Conservation (phyloP, 371 early-diverging fungal species). For the Phascolomyces articulosus region DNA sequence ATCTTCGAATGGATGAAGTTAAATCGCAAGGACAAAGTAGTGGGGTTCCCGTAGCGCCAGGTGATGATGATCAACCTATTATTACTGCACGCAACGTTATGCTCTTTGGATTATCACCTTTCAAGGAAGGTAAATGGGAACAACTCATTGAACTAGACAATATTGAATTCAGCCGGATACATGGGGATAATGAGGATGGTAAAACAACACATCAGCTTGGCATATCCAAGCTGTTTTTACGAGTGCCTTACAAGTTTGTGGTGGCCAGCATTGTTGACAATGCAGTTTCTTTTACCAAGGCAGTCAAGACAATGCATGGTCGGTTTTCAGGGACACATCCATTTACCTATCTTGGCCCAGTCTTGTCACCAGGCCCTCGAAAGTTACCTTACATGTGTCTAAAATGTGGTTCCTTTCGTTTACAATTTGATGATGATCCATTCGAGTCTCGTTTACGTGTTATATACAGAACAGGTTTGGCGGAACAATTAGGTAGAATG, state of each 20-base stretch:
- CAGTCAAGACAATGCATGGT: conserved; percentile 32
- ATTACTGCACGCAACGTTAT: conserved; percentile 26
- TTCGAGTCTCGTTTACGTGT: conserved; percentile 56
- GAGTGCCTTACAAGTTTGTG: conserved; percentile 44
- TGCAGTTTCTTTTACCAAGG: conserved; percentile 35
- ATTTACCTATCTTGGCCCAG: conserved; percentile 37
- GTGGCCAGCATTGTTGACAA: conserved; percentile 45
- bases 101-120: conserved; percentile 28
- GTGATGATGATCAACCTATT: conserved; percentile 11
- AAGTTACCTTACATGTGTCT: conserved; percentile 32
- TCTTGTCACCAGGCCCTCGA: conserved; percentile 24
- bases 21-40: conserved; percentile 15
- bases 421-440: conserved; percentile 60
- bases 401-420: conserved; percentile 25
- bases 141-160: conserved; percentile 42
- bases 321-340: conserved; percentile 27
- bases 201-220: conserved; percentile 22
- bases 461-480: conserved; percentile 54
- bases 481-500: conserved; percentile 53
- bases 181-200: conserved; percentile 17
- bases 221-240: conserved; percentile 33
- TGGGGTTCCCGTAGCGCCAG: conserved; percentile 4
- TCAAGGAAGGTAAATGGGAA: conserved; percentile 34
- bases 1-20: conserved; percentile 36
- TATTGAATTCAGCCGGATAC: conserved; percentile 23